phyloP scores from a whole-genome alignment of 2,329 filamentous ascomycete genomes.

The Fusarium chaquense region DNA sequence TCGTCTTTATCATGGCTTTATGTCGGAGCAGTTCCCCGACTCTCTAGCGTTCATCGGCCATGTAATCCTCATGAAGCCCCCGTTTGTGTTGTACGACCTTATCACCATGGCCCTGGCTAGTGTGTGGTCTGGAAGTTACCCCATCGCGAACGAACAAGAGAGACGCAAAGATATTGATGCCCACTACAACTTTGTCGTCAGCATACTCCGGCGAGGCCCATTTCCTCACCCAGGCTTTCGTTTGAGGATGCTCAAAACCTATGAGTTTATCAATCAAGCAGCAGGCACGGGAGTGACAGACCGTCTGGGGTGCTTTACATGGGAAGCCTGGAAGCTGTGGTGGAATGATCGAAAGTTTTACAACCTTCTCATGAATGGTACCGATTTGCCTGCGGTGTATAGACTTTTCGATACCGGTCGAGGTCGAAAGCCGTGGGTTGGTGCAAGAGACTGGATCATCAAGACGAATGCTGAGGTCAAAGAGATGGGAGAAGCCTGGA shows the following conservation, averaged over 20 bases:
- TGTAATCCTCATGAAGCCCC: constrained; percentile 43
- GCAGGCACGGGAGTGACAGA: constrained; percentile 59
- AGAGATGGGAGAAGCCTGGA: constrained; percentile 39
- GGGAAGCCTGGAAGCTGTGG: constrained; percentile 59
- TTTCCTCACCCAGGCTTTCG: constrained; percentile 46
- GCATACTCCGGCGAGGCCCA: constrained; percentile 42
- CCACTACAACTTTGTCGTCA: constrained; percentile 45
- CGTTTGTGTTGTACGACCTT: constrained; percentile 49
- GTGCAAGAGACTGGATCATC: constrained; percentile 51
- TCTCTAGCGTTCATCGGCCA: constrained; percentile 50
- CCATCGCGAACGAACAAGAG: constrained; percentile 38
- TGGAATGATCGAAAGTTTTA: constrained; percentile 56
- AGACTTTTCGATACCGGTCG: constrained; percentile 57
- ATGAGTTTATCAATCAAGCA: constrained; percentile 55
- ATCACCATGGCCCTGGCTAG: constrained; percentile 49
- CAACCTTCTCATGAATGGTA: constrained; percentile 55
- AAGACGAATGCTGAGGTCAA: constrained; percentile 44
- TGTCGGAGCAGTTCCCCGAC: constrained; percentile 51
- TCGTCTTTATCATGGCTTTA: constrained; percentile 49
- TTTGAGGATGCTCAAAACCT: constrained; percentile 38
- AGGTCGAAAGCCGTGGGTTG: constrained; percentile 56
- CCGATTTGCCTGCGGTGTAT: constrained; percentile 55
- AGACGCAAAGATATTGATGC: constrained; percentile 47
- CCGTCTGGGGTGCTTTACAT: constrained; percentile 54
- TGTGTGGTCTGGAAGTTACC: constrained; percentile 47